These are phyloP conservation scores for Populus trichocarpa DNA, from an alignment of 441 rosid species.

Conservation along the genomic window DNA sequence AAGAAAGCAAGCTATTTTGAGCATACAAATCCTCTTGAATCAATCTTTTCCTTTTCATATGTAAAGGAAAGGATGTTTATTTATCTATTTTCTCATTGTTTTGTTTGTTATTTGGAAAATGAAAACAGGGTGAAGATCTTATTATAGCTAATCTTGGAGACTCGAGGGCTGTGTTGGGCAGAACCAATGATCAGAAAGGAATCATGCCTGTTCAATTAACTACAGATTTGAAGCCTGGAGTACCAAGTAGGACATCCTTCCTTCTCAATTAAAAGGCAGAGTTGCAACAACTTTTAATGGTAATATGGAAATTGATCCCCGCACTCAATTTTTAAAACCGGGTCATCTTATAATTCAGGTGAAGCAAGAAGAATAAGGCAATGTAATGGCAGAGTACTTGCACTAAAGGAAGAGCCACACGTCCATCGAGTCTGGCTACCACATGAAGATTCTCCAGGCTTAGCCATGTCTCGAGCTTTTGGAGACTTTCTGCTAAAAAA, in stretches of 20 bases:
- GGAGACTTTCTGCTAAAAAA: constrained; percentile 71
- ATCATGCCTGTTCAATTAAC: constrained; percentile 55
- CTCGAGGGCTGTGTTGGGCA: constrained; percentile 76
- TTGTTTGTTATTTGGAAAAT: background rate
- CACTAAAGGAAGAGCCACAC: constrained; percentile 69
- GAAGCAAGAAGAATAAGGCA: constrained; percentile 77
- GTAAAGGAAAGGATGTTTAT: background rate
- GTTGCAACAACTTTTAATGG: background rate
- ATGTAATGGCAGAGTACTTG: constrained; percentile 64
- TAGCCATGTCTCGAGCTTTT: constrained; percentile 87
- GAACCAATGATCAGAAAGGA: constrained; percentile 37
- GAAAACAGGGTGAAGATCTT: constrained; percentile 58
- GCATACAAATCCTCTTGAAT: background rate
- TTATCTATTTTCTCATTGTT: background rate
- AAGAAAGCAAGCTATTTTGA: constrained; percentile 1
- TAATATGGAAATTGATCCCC: background rate
- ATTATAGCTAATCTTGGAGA: constrained; percentile 86
- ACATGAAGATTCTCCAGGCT: constrained; percentile 60
- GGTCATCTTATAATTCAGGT: constrained; percentile 28
- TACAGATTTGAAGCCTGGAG: constrained; percentile 70
- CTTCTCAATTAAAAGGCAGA: background rate
- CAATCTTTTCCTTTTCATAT: background rate
- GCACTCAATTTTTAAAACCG: background rate
- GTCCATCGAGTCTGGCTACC: constrained; percentile 84
- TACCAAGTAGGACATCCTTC: constrained; percentile 48